Evolutionary conservation across 768 basidiomycete genomes (phyloP).

Genomic region (Lentinus tigrinus): DNA sequence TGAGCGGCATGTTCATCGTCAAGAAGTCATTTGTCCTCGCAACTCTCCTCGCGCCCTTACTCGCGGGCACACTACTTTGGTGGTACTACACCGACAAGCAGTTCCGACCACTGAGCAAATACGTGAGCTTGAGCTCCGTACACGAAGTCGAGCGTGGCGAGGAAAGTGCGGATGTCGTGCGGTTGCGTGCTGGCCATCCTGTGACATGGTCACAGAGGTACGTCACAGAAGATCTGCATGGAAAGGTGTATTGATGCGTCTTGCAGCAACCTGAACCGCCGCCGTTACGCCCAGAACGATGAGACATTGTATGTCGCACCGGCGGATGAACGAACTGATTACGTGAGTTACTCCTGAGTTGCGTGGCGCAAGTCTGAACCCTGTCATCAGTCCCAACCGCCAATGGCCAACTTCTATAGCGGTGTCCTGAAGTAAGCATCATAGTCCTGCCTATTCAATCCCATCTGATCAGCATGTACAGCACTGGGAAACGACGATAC

Average conservation of each 20-base stretch:
- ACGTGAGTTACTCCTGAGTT: constrained; percentile 43
- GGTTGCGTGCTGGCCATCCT: constrained; percentile 78
- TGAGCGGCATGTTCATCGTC: constrained; percentile 91
- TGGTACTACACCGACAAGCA: constrained; percentile 71
- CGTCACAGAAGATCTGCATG: constrained; percentile 10
- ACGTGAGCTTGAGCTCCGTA: constrained; percentile 82
- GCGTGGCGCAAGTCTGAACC: constrained; percentile 1
- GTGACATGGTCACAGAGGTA: constrained; percentile 90
- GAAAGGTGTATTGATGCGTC: neutral
- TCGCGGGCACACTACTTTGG: constrained; percentile 75
- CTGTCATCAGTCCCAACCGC: constrained; percentile 78
- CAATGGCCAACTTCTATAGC: constrained; percentile 92
- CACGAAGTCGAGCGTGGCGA: constrained; percentile 90
- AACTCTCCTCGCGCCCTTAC: constrained; percentile 69
- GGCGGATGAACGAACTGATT: constrained; percentile 89
- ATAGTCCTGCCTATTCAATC: neutral
- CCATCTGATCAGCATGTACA: constrained; percentile 30
- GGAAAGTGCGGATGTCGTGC: constrained; percentile 74
- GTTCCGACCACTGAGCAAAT: constrained; percentile 74
- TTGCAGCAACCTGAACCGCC: constrained; percentile 73
- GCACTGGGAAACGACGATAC: constrained; percentile 92
- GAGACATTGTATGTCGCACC: constrained; percentile 95
- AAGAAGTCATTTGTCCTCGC: constrained; percentile 59
- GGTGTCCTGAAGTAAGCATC: constrained; percentile 81
- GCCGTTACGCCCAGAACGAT: constrained; percentile 90